Percentiles rank a stretch among this genome's conserved stretches.
Conservation (phyloP, 306 rosid species). For the Prunus padus region DNA sequence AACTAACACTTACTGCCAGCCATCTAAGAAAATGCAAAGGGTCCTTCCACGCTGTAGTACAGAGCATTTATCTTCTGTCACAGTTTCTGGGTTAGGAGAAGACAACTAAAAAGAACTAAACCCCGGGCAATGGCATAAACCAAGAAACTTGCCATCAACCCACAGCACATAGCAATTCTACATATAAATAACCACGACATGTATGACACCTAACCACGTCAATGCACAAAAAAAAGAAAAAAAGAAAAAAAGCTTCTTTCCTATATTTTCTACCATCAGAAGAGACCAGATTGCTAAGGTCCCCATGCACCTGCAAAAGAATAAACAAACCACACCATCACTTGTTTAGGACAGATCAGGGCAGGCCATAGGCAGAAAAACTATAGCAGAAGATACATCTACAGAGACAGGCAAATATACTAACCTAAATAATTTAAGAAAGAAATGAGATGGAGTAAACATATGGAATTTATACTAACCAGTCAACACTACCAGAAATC, state of each 20-base stretch:
- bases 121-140: slow-evolving; percentile 34
- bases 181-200: slow-evolving; percentile 27
- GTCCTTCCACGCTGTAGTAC: slow-evolving; percentile 38
- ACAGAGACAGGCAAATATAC: not conserved
- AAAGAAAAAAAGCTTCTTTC: slow-evolving; percentile 24
- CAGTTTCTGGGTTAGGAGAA: slow-evolving; percentile 36
- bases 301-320: slow-evolving; percentile 36
- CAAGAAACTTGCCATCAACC: slow-evolving; percentile 31
- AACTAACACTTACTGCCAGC: slow-evolving; percentile 25
- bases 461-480: slow-evolving; percentile 21
- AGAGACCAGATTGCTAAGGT: slow-evolving; percentile 27
- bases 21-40: slow-evolving; percentile 23
- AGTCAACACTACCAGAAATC: slow-evolving; percentile 37
- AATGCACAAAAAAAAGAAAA: slow-evolving; percentile 25
- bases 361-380: not conserved
- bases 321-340: not conserved
- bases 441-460: not conserved
- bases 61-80: slow-evolving; percentile 32
- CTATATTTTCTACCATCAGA: slow-evolving; percentile 43
- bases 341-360: not conserved
- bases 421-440: not conserved
- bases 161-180: slow-evolving; percentile 29
- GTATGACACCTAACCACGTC: slow-evolving; percentile 40
- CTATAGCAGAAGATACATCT: not conserved
- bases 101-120: slow-evolving; percentile 27